Conservation (phyloP, 768 basidiomycete species). For the Lactarius tabidus region DNA sequence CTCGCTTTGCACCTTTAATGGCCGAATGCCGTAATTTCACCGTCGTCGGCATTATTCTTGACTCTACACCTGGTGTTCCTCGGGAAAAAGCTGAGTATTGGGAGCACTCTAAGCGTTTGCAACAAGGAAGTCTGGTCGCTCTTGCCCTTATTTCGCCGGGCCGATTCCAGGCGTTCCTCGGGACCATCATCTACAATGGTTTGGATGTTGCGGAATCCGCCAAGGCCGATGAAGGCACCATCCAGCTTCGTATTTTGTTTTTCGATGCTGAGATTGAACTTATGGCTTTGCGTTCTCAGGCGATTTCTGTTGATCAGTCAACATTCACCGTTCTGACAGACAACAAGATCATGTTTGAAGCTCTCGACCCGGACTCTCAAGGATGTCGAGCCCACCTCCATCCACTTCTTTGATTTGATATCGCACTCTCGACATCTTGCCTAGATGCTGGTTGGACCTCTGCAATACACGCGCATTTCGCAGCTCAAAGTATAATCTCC, state of each 20-base stretch:
- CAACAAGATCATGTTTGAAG: slow-evolving; percentile 23
- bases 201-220: slow-evolving; percentile 47
- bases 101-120: slow-evolving; percentile 48
- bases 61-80: slow-evolving; percentile 55
- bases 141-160: slow-evolving; percentile 40
- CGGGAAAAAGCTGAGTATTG: slow-evolving; percentile 45
- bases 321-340: slow-evolving; percentile 22
- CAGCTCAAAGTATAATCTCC: slow-evolving; percentile 54
- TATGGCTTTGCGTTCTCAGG: slow-evolving; percentile 37
- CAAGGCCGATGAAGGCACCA: slow-evolving; percentile 31
- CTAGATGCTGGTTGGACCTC: slow-evolving; percentile 2
- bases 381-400: slow-evolving; percentile 17
- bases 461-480: slow-evolving; percentile 33
- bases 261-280: slow-evolving; percentile 59
- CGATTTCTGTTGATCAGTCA: slow-evolving; percentile 27
- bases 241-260: slow-evolving; percentile 53
- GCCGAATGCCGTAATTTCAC: slow-evolving; percentile 53
- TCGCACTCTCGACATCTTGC: slow-evolving; percentile 1
- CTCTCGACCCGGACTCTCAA: slow-evolving; percentile 21
- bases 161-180: slow-evolving; percentile 45
- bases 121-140: slow-evolving; percentile 60
- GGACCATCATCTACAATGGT: slow-evolving; percentile 42
- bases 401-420: slow-evolving; percentile 17
- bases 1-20: slow-evolving; percentile 42
- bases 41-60: slow-evolving; percentile 41